Base-by-base conservation (phyloP, 2,329 filamentous ascomycete species). In the Orbilia brochopaga region DNA sequence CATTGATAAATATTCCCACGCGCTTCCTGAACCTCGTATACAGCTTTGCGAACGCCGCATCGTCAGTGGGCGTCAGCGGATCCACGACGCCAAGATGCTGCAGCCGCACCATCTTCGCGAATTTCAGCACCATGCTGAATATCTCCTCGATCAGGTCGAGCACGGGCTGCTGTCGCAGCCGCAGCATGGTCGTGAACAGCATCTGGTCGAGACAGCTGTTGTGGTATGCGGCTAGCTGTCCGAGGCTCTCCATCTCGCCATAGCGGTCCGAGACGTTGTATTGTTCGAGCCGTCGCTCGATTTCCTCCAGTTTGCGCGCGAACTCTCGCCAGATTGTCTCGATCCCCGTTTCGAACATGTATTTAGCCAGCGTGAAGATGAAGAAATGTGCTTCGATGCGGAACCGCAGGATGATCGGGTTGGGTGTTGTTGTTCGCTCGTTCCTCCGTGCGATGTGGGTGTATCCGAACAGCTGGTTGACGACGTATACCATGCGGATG, bases 271-370 rank as follows among this genome's bases (percentile, higher is more conserved):
- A 61, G n/a, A 76, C 59, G 42, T 73, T 67, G 30, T 56, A 76
- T 58, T 19, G 74, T 64, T 58, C 58, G 11, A 56, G 51, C 46
- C 57, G 59, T 13, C 50, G 76, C 77, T 78, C 93, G 85, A 13
- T 83, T 7, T 81, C 82, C 24, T 86, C 82, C 0, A 97, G 81
- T 74, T 86, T 88, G 0, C 77, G 77, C 54, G 89, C 85, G 70
- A 97, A 93, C 0, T 82, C 81, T 21, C 81, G 81, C 92, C 93
- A 97, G 0, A 88, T 86, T 15, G 84, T 83, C 6, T 85, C 84
- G 56, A 97, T 87, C 1, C 89, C 92, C 0, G 87, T 85, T 66
- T 93, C 90, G 74, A 95, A 88, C 76, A 92, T 89, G 77, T 97
- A 94, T 0, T 87, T 85, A 42, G 87, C 85, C 0, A 97, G 79